Conservation (phyloP, 1,284 basidiomycete species). For the Ustilago shanxiensis region DNA sequence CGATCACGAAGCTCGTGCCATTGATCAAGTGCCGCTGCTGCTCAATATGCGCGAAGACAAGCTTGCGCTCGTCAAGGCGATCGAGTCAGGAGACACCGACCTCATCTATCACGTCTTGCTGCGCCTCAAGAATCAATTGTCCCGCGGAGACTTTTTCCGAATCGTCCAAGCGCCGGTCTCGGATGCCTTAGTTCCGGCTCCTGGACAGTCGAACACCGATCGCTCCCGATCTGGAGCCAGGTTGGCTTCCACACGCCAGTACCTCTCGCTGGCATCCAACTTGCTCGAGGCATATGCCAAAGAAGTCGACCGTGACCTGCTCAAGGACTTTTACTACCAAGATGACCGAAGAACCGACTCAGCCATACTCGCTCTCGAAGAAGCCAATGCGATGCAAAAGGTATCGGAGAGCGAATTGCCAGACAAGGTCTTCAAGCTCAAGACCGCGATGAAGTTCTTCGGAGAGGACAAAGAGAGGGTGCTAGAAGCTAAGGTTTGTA, state of each 20-base stretch:
- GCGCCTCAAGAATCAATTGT: slow-evolving; percentile 77
- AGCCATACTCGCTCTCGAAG: slow-evolving; percentile 85
- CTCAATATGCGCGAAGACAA: slow-evolving; percentile 94
- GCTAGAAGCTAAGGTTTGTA: slow-evolving; percentile 93
- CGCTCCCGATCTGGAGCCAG: slow-evolving; percentile 19
- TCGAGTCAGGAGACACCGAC: slow-evolving; percentile 95
- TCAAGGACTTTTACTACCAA: slow-evolving; percentile 96
- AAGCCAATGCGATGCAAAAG: slow-evolving; percentile 67
- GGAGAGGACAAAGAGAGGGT: slow-evolving; percentile 89
- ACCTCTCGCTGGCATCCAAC: slow-evolving; percentile 58
- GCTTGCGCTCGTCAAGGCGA: slow-evolving; percentile 87
- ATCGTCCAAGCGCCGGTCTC: slow-evolving; percentile 78
- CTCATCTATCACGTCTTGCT: slow-evolving; percentile 72
- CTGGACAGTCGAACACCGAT: background rate
- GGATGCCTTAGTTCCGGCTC: slow-evolving; percentile 23
- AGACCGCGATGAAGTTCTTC: slow-evolving; percentile 89
- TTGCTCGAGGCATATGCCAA: slow-evolving; percentile 66
- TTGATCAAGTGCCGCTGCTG: slow-evolving; percentile 92
- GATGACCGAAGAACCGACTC: slow-evolving; percentile 94
- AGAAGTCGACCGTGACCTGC: slow-evolving; percentile 81
- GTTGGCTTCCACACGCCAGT: slow-evolving; percentile 39
- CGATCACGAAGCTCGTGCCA: slow-evolving; percentile 87
- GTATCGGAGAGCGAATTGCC: slow-evolving; percentile 34
- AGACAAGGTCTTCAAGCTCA: slow-evolving; percentile 78
- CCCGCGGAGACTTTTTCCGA: slow-evolving; percentile 92